Percentiles rank a stretch among this genome's conserved stretches.
These are phyloP conservation scores for Citrus glauca DNA, from an alignment of 345 rosid genomes.

Conservation along the genomic window DNA sequence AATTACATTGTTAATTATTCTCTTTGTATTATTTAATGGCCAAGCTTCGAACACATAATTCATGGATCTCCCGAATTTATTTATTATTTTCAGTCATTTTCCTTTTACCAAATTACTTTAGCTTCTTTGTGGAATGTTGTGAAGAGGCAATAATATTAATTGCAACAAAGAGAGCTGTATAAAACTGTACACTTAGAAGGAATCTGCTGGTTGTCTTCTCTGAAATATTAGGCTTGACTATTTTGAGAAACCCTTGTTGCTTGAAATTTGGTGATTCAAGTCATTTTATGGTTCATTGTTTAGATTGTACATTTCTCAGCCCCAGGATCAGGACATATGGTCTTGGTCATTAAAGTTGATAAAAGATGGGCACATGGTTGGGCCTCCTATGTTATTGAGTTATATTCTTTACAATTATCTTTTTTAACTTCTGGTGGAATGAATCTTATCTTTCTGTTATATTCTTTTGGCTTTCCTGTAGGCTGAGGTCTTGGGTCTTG, in stretches of 20 bases:
- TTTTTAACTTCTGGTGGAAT: background rate
- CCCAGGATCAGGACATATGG: background rate
- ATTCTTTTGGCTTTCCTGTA: slow-evolving; percentile 18
- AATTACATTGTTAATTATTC: background rate
- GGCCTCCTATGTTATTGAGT: background rate
- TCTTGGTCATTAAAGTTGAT: background rate
- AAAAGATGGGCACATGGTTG: background rate
- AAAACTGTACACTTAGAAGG: background rate
- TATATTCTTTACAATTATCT: background rate
- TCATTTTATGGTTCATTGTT: background rate
- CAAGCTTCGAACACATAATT: background rate
- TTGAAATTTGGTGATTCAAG: background rate
- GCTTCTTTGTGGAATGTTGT: background rate
- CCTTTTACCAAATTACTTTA: background rate
- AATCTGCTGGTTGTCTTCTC: background rate
- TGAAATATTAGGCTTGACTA: background rate
- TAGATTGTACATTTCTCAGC: background rate
- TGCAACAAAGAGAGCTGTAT: background rate
- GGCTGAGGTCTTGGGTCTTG: slow-evolving; percentile 84
- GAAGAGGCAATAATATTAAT: background rate
- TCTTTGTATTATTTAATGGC: background rate
- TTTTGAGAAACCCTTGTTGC: background rate
- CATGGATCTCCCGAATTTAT: background rate
- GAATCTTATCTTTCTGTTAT: background rate
- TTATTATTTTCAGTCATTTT: background rate